Evolutionary conservation across 441 rosid species (phyloP).

Genomic region (Adansonia gregorii): DNA sequence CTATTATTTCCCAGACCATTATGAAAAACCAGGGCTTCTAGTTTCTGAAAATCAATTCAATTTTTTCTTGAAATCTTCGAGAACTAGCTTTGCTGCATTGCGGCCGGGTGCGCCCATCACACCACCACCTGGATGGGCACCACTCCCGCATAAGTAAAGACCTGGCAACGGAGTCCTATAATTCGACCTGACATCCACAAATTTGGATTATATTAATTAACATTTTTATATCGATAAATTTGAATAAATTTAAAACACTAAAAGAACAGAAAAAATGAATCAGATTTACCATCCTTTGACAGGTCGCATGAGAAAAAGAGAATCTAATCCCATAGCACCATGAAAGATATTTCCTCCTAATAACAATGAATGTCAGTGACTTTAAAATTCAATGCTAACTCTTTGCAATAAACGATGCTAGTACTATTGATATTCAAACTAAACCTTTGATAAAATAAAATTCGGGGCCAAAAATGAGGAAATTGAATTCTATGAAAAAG

Average conservation of each 20-base stretch:
- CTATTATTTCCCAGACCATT: neutral
- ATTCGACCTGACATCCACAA: constrained; percentile 58
- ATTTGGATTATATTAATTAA: neutral
- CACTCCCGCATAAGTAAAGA: constrained; percentile 83
- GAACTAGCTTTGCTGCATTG: constrained; percentile 72
- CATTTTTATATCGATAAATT: neutral
- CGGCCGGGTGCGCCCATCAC: constrained; percentile 96
- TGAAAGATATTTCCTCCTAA: constrained; percentile 91
- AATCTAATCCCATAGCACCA: constrained; percentile 96
- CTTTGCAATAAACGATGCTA: too few relatives aligned
- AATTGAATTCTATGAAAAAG: neutral
- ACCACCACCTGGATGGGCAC: constrained; percentile 90
- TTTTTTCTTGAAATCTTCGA: constrained; percentile 55
- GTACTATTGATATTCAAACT: neutral
- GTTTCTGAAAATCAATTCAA: neutral
- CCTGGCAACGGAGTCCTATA: constrained; percentile 79
- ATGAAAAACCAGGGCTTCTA: neutral
- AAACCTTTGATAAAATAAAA: neutral
- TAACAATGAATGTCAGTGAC: neutral
- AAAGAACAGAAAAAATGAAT: neutral
- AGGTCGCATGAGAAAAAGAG: constrained; percentile 94
- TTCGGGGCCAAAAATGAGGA: neutral
- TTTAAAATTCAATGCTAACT: neutral
- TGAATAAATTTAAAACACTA: neutral
- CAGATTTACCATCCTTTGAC: constrained; percentile 75